phyloP scores from a whole-genome alignment of 2,329 filamentous ascomycete species.

The Ophiostoma sp. region DNA sequence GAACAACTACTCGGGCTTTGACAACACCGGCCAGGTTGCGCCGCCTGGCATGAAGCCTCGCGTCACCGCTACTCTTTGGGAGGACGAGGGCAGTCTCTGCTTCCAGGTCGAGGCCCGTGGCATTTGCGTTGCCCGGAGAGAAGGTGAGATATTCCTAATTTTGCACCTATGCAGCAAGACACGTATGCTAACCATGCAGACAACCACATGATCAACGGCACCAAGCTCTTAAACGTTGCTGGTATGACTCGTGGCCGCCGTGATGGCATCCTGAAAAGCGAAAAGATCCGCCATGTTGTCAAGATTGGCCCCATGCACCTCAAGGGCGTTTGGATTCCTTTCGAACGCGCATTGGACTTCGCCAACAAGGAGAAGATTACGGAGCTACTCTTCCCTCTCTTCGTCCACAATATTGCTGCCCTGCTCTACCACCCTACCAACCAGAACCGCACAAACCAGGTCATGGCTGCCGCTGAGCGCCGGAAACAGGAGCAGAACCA shows the following conservation, averaged over 20 bases:
- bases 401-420: constrained; percentile 94
- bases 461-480: constrained; percentile 78
- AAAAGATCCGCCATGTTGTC: constrained; percentile 92
- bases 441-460: constrained; percentile 71
- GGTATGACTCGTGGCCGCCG: constrained; percentile 95
- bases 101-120: constrained; percentile 96
- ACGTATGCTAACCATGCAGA: constrained; percentile 46
- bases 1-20: constrained; percentile 56
- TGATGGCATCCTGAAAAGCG: constrained; percentile 95
- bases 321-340: constrained; percentile 98
- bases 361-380: constrained; percentile 99
- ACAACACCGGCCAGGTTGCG: constrained; percentile 86
- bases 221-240: constrained; percentile 92
- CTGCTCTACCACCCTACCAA: constrained; percentile 92
- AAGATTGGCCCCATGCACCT: constrained; percentile 99
- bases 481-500: constrained; percentile 68
- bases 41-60: constrained; percentile 93
- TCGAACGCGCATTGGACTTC: constrained; percentile 94
- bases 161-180: too few relatives aligned
- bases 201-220: constrained; percentile 99
- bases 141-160: constrained; percentile 56
- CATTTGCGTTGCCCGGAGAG: constrained; percentile 88
- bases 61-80: constrained; percentile 95
- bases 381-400: constrained; percentile 86
- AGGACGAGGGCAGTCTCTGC: constrained; percentile 94